Evolutionary conservation across 2,329 filamentous ascomycete genomes (phyloP), one percentile per base, ranked within the genome.

Genomic region (Beauveria rudraprayagi): DNA sequence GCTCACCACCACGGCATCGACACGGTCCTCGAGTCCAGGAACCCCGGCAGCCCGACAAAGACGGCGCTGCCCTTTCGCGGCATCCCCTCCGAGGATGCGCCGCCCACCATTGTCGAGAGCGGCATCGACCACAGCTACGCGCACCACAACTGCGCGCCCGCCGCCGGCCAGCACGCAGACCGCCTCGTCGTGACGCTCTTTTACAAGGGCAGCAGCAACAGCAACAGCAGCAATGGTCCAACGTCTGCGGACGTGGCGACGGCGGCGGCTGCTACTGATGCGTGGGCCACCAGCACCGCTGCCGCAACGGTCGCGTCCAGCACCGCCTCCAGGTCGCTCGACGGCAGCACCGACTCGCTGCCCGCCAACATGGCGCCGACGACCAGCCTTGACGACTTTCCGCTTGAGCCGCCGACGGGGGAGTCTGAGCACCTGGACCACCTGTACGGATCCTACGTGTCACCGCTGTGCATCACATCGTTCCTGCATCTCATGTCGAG

Each of bases 401-500:
- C 85, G 26, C 77, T 86, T 56, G 83, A 87, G 70, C 79, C 82
- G 62, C 78, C 84, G 62, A 77, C 79, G 59, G 73, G 78, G 66
- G 79, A 85, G 69, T 68, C 70, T 16, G 78, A 86, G 72, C 77
- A 84, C 61, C 79, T 87, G 57, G 84, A 88, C 68, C 83, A 86
- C 63, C 78, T 87, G 19, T 88, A 88, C 66, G 85, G 85, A 64
- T 85, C 83, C 22, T 85, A 85, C 67, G 81, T 87, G 68, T 86
- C 84, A 19, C 83, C 84, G 6, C 77, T 87, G 63, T 87, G 85
- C 73, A 80, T 86, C 64, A 84, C 84, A 10, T 84, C 84, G 16
- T 88, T 88, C 70, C 77, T 88, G 24, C 83, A 87, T 68, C 79
- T 88, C 63, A 86, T 87, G 79, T 83, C 83, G 22, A 80, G 78